Base-by-base conservation (phyloP, 2,329 filamentous ascomycete genomes). In the Apiospora phragmitis region DNA sequence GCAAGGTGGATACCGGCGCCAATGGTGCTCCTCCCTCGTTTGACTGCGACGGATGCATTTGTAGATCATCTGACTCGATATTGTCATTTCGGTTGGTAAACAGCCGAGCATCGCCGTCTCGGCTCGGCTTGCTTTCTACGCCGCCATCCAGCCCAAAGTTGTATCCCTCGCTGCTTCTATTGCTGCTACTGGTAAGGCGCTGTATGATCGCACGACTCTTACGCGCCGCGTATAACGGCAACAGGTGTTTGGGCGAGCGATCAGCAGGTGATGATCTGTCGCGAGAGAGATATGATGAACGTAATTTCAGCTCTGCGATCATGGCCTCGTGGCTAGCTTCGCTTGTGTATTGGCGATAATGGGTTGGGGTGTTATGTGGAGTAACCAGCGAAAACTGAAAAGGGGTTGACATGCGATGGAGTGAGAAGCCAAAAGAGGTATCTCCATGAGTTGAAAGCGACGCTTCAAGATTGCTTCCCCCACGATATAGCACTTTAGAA, bases 381-480 rank as follows among this genome's bases (percentile, higher is more conserved):
- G 38, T 7, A 2, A 47, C 26, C 71, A 75, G 32, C 6, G 72
- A 70, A 8, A 73, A 74, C 65, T 49, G 71, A 55, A 69, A 71
- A 9, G 68, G 62, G 32, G 73, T 75, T 24, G 72, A 73, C 38
- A 72, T 65, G 8, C 70, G 75, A 51, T 74, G 45, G 32, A 73
- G 41, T 14, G 73, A 72, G 67, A 77, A 75, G 2, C 74, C 72
- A 68, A 79, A 75, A 11, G 77, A 65, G 32, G 70, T 71, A 14
- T 62, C 55, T 38, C 55, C n/a, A 21, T 38, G 55, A n/a, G 18
- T n/a, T 21, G 32, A 18, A 62, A 38, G 18, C 11, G 18, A 35
- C 24, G 49, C 32, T 45, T 67, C 65, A 18, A 67, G 24, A 45
- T 67, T 32, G 8, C 42, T 45, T 35, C 24, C 43, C 18, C 47